A percentile compares a stretch with the other conserved stretches of the same genome.
phyloP scores from a whole-genome alignment of 495 filamentous ascomycete genomes.

The Pseudotulostoma volvatum region DNA sequence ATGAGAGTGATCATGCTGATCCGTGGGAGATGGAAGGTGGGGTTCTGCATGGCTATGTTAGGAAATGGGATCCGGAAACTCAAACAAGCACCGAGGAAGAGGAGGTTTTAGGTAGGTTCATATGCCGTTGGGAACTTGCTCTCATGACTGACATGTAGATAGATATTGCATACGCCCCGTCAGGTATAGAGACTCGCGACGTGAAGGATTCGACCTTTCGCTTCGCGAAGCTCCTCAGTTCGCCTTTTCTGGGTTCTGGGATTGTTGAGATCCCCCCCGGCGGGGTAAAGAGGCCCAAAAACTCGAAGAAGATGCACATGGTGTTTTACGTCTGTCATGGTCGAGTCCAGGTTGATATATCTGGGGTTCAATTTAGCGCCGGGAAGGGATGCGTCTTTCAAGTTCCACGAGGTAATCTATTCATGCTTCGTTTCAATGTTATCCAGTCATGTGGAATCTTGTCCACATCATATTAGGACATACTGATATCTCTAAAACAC shows the following conservation, averaged over 20 bases:
- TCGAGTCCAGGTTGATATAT: slow-evolving; percentile 54
- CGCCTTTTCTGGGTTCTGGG: slow-evolving; percentile 73
- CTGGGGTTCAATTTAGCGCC: slow-evolving; percentile 65
- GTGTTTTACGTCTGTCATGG: slow-evolving; percentile 78
- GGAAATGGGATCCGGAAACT: slow-evolving; percentile 36
- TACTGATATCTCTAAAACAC: slow-evolving; percentile 1
- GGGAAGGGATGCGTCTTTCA: slow-evolving; percentile 79
- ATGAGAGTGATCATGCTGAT: slow-evolving; percentile 34
- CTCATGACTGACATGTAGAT: slow-evolving; percentile 6
- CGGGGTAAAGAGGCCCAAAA: slow-evolving; percentile 72
- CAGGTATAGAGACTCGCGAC: slow-evolving; percentile 56
- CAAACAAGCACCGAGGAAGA: slow-evolving; percentile 40
- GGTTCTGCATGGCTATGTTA: slow-evolving; percentile 39
- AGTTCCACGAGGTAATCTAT: slow-evolving; percentile 73
- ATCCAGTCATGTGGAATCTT: too few species aligned
- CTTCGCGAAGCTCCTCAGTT: slow-evolving; percentile 72
- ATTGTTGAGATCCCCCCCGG: slow-evolving; percentile 76
- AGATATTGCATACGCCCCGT: slow-evolving; percentile 62
- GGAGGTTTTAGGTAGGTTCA: slow-evolving; percentile 35
- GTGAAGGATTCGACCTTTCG: slow-evolving; percentile 61
- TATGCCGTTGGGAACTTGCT: neutral
- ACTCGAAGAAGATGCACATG: slow-evolving; percentile 86
- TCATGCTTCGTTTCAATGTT: too few species aligned
- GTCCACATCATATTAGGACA: too few species aligned
- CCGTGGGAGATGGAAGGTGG: slow-evolving; percentile 45